A percentile compares a stretch with the other conserved stretches of the same genome.
Conservation (phyloP, 2,329 filamentous ascomycete genomes). For the Gaeumannomyces tritici region DNA sequence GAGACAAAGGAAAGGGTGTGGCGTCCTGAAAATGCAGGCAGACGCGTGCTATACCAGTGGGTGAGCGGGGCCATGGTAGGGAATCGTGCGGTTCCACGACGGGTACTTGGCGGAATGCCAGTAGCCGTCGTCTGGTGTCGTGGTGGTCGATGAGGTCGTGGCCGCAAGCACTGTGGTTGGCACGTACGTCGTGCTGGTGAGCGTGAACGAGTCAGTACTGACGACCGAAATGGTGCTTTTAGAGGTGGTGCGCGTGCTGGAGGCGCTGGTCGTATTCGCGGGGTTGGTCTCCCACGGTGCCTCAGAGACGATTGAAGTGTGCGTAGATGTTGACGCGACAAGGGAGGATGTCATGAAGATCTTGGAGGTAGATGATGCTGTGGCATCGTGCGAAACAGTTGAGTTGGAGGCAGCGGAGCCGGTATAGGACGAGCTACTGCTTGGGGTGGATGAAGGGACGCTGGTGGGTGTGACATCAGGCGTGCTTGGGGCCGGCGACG, state of each 20-base stretch:
- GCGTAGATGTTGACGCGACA: constrained; percentile 5
- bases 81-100: constrained; percentile 30
- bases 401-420: no score
- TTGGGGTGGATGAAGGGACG: background rate
- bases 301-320: constrained; percentile 5
- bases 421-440: background rate
- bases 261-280: constrained; percentile 5
- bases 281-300: constrained; percentile 6
- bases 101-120: constrained; percentile 36
- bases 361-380: no score
- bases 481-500: background rate
- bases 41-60: background rate
- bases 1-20: background rate
- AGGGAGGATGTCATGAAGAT: background rate
- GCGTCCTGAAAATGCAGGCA: background rate
- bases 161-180: constrained; percentile 8
- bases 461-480: background rate
- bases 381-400: no score
- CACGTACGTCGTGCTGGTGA: constrained; percentile 6
- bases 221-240: background rate
- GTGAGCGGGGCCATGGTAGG: background rate
- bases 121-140: constrained; percentile 28
- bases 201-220: no score
- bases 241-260: constrained; percentile 7
- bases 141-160: constrained; percentile 10